phyloP scores from a whole-genome alignment of 1,284 basidiomycete genomes.

The Tausonia pullulans region DNA sequence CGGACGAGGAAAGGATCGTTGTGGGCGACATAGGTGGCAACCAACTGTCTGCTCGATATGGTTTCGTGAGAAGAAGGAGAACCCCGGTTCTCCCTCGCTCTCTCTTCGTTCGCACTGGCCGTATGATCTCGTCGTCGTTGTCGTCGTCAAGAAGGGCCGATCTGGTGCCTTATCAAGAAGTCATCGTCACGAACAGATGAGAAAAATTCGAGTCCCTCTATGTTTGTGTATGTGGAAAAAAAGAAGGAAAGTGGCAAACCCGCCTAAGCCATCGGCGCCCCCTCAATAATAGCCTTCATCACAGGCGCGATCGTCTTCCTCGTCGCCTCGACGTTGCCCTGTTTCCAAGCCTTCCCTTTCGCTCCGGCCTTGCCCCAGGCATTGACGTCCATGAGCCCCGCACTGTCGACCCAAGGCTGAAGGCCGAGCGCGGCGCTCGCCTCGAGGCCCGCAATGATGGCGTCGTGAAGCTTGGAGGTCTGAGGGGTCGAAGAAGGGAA shows the following conservation, averaged over 20 bases:
- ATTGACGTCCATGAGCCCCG: constrained; percentile 24
- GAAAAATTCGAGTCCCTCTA: too few species aligned
- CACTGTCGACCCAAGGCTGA: constrained; percentile 35
- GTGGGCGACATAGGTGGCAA: constrained; percentile 4
- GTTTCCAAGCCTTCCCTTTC: constrained; percentile 52
- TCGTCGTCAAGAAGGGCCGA: too few species aligned
- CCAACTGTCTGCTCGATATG: too few species aligned
- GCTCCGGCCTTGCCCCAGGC: constrained; percentile 22
- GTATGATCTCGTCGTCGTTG: background rate
- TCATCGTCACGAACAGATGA: background rate
- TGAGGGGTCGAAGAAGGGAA: background rate
- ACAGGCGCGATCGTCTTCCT: constrained; percentile 72
- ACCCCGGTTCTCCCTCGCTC: background rate
- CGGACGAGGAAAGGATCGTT: constrained; percentile 48
- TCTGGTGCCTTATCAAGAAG: background rate
- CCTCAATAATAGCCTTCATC: constrained; percentile 34
- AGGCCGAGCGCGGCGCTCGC: constrained; percentile 43
- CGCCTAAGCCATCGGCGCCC: background rate
- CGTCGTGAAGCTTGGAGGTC: constrained; percentile 20
- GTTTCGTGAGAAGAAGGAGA: too few species aligned
- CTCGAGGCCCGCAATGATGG: constrained; percentile 44
- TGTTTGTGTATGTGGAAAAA: too few species aligned
- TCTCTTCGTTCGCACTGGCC: background rate
- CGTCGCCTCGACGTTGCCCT: constrained; percentile 59
- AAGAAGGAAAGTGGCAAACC: too few species aligned